These are phyloP conservation scores for Rutstroemia sp. DNA, from an alignment of 2,329 filamentous ascomycete genomes.

Conservation along the genomic window DNA sequence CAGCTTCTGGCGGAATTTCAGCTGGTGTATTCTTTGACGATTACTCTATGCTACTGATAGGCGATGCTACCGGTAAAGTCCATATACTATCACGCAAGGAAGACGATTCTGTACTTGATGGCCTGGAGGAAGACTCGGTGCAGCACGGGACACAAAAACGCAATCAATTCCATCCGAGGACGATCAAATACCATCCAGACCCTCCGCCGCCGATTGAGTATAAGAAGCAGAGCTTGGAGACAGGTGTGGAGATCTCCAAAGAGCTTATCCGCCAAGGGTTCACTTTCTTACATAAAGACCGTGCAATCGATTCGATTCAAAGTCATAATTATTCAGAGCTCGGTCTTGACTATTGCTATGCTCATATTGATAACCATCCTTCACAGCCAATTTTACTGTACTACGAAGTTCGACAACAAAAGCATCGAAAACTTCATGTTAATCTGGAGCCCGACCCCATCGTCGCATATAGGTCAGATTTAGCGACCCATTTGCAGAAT, in stretches of 20 bases:
- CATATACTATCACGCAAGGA: slow-evolving; percentile 41
- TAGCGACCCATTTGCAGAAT: background rate
- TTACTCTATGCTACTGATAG: slow-evolving; percentile 46
- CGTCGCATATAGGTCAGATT: background rate
- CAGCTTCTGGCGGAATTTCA: slow-evolving; percentile 48
- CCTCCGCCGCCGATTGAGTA: background rate
- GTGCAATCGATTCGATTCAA: slow-evolving; percentile 46
- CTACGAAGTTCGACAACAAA: slow-evolving; percentile 39
- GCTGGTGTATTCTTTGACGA: slow-evolving; percentile 52
- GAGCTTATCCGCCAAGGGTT: slow-evolving; percentile 35
- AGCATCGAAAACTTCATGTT: slow-evolving; percentile 21
- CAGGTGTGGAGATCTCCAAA: slow-evolving; percentile 22
- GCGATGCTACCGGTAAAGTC: slow-evolving; percentile 54
- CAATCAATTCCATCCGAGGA: background rate
- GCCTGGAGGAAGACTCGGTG: slow-evolving; percentile 22
- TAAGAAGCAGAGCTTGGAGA: background rate
- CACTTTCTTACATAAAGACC: slow-evolving; percentile 37
- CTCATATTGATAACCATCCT: slow-evolving; percentile 40
- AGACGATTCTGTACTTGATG: slow-evolving; percentile 33
- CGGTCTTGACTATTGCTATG: slow-evolving; percentile 39
- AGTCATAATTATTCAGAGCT: slow-evolving; percentile 43
- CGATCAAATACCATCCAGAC: background rate
- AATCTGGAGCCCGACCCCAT: background rate
- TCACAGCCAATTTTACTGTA: slow-evolving; percentile 37
- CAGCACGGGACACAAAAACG: background rate